Base-by-base conservation (phyloP, 192 early-diverging fungal species). In the Endogone sp. region DNA sequence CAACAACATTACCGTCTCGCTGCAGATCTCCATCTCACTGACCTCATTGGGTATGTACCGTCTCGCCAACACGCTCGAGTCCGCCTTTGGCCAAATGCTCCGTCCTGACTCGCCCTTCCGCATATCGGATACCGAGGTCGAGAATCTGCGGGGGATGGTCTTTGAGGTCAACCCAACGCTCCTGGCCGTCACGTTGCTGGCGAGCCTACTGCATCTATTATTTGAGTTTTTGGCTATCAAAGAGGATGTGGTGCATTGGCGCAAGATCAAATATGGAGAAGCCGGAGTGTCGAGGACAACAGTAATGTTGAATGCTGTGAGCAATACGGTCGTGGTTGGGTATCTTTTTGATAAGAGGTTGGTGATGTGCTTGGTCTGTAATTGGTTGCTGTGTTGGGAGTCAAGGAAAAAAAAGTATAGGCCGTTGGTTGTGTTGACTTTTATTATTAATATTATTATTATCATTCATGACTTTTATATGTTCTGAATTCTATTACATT, bases 201-300 rank as follows among this genome's bases (percentile, higher is more conserved):
- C 82, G 4, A 79, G 81, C 67, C 63, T 76, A 0, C 56, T 86
- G 60, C 85, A 86, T 61, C 62, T 81, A 63, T 68, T 86, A 57
- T 84, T 86, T 70, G 83, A 85, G 63, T 76, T 83, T 55, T 59
- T 86, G 69, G 85, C 85, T 1, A 81, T 82, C 74, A 86, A 83
- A 70, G 75, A 85, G 23, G 85, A 86, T 56, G 73, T 86, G 22
- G 62, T 68, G n/a, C 82, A 82, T 29, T 86, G 85, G 85, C 75
- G 75, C 2, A 31, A 71, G n/a, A 64, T 59, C 30, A 80, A 80
- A 56, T 65, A 60, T 66, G 56, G 59, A n/a, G 44, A 74, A 3
- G 68, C 71, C 25, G 82, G 85, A 10, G 78, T 86, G 25, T 85
- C 83, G 49, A 68, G 75, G 11, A 81, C 82, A 4, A 80, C 81